Evolutionary conservation across 2,329 filamentous ascomycete genomes (phyloP).

Genomic region (Talaromyces sp.): DNA sequence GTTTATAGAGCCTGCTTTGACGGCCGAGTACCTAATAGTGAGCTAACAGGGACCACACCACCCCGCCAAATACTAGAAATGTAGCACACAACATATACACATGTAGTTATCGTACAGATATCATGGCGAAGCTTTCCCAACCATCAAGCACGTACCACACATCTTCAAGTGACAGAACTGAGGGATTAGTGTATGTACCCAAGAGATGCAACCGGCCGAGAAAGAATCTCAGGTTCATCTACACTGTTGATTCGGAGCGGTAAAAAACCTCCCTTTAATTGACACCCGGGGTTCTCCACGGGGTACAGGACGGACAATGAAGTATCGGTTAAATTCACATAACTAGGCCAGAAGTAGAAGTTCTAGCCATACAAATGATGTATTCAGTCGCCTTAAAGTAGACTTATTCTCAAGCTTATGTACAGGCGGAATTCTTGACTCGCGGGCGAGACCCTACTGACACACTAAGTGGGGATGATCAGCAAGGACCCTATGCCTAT

Average conservation of each 20-base stretch:
- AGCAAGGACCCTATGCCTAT: not conserved
- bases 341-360: not conserved
- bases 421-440: not conserved
- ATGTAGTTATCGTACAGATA: not conserved
- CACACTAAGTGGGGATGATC: not conserved
- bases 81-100: not conserved
- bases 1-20: not conserved
- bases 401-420: not conserved
- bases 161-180: not conserved
- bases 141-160: not conserved
- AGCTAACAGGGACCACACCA: not conserved
- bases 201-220: constrained; percentile 11
- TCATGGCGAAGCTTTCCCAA: not conserved
- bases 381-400: not conserved
- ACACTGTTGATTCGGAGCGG: not conserved
- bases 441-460: not conserved
- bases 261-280: not conserved
- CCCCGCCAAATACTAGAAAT: not conserved
- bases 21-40: not conserved
- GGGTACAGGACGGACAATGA: not conserved
- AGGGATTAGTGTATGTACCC: not conserved
- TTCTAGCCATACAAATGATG: not conserved
- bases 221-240: not conserved
- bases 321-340: constrained; percentile 3
- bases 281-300: not conserved